Evolutionary conservation across 331 rosid genomes (phyloP), one percentile per base, ranked within the genome.

Genomic region (Quercus tomentella): DNA sequence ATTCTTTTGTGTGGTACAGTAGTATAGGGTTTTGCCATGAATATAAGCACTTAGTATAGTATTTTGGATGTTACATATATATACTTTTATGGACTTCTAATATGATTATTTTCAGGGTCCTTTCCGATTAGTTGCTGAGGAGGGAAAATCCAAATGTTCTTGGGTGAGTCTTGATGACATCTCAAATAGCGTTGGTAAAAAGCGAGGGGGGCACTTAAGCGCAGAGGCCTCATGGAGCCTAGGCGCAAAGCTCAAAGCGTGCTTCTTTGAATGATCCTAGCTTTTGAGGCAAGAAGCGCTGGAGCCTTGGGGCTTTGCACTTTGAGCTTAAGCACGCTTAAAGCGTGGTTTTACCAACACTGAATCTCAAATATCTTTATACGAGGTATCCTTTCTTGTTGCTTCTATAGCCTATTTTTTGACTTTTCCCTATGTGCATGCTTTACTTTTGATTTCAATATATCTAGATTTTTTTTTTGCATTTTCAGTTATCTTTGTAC

Each of bases 141-240:
- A 91, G 86, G 99, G 99, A 15, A 95, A 93, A 81, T 90, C 97
- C 35, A 95, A 95, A 85, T 95, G 98, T 80, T 93, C 98, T 54
- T 93, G 98, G 97, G 94, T 93, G 74, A 95, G 90, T 89, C 94
- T 95, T 81, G 99, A 95, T 77, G 97, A 93, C 84, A 82, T 89
- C 88, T 93, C 98, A 83, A 93, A 88, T 87, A 83, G 37, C 0
- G 7, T 33, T 33, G 7, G 37, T 33, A 33, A 33, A 35, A 6
- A 35, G 41, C 1, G 8, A 35, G 41, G 41, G 41, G 2, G 0
- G 41, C 9, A 35, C 41, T 35, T 35, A 35, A 35, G 41, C 0
- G 8, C 41, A 35, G 0, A 35, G 41, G 2, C 41, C 0, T 35
- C 41, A 6, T 35, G 41, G 41, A 35, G 9, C 41, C 9, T 6